A percentile compares a stretch with the other conserved stretches of the same genome.
Conservation (phyloP, 75 land plant species). For the Pinus albicaulis region DNA sequence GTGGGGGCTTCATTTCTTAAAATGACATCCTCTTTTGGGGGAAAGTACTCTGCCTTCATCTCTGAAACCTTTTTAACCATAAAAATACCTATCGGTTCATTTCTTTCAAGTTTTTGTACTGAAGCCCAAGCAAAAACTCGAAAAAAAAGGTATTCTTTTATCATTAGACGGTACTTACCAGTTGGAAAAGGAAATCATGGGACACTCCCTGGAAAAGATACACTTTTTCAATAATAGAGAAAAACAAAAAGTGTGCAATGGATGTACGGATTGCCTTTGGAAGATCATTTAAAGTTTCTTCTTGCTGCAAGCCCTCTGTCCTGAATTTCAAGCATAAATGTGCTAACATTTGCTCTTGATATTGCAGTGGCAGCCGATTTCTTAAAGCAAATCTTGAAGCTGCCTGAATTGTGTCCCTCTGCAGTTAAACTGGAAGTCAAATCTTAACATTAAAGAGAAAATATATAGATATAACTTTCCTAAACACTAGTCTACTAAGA, state of each 20-base stretch:
- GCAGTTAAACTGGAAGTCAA: constrained; percentile 6
- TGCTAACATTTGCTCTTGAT: constrained; percentile 62
- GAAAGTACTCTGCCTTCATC: too few species aligned
- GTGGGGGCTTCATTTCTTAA: too few species aligned
- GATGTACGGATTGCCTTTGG: constrained; percentile 59
- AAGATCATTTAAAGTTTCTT: constrained; percentile 46
- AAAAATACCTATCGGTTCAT: too few species aligned
- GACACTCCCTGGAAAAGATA: constrained; percentile 41
- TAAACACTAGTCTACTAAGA: background rate
- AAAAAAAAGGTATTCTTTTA: too few species aligned
- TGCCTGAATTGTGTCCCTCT: constrained; percentile 66
- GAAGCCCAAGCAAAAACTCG: too few species aligned
- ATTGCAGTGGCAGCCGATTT: constrained; percentile 38
- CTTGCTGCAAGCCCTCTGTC: constrained; percentile 48
- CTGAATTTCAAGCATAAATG: constrained; percentile 59
- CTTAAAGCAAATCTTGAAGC: constrained; percentile 45
- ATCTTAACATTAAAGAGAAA: background rate
- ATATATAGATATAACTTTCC: background rate
- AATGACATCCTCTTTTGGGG: too few species aligned
- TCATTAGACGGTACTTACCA: constrained; percentile 20
- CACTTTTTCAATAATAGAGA: constrained; percentile 23
- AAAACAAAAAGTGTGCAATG: constrained; percentile 44
- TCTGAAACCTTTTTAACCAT: too few species aligned
- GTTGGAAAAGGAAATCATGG: constrained; percentile 36
- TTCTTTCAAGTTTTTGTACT: too few species aligned